These are phyloP conservation scores for Trichosporon sp. DNA, from an alignment of 1,284 basidiomycete genomes.

Conservation along the genomic window DNA sequence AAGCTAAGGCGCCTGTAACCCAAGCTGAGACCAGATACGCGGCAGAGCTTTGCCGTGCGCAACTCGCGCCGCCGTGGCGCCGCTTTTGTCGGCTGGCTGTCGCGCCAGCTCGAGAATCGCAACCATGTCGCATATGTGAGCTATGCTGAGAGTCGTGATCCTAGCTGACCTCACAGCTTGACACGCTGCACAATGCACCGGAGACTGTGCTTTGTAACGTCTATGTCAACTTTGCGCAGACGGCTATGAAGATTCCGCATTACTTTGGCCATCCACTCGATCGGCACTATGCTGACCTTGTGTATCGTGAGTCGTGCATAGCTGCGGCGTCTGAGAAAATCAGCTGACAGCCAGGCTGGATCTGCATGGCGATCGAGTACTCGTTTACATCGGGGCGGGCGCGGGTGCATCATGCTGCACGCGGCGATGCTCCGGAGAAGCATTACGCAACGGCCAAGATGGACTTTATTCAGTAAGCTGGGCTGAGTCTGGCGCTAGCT, in stretches of 20 bases:
- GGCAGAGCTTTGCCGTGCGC: slow-evolving; percentile 44
- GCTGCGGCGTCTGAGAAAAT: not conserved
- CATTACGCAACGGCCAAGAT: slow-evolving; percentile 52
- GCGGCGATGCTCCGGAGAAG: slow-evolving; percentile 11
- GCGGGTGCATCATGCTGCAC: slow-evolving; percentile 30
- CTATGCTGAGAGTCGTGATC: not conserved
- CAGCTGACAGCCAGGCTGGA: slow-evolving; percentile 20
- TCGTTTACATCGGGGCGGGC: slow-evolving; percentile 39
- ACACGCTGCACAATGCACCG: slow-evolving; percentile 64
- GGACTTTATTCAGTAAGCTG: slow-evolving; percentile 60
- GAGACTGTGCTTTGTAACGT: slow-evolving; percentile 69
- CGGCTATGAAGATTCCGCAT: slow-evolving; percentile 80
- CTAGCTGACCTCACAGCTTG: slow-evolving; percentile 50
- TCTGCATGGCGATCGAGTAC: slow-evolving; percentile 31
- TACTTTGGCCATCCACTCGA: slow-evolving; percentile 63
- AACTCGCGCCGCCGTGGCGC: slow-evolving; percentile 28
- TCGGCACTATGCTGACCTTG: slow-evolving; percentile 5
- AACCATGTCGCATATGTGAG: slow-evolving; percentile 46
- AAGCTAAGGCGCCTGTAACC: slow-evolving; percentile 26
- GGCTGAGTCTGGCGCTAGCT: not conserved
- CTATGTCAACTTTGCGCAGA: slow-evolving; percentile 77
- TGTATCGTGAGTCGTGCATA: slow-evolving; percentile 18
- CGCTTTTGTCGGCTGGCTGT: slow-evolving; percentile 43
- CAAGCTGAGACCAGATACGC: slow-evolving; percentile 27
- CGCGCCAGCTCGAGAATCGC: slow-evolving; percentile 45